Evolutionary conservation across 2,329 filamentous ascomycete species (phyloP), one percentile per base, ranked within the genome.

Genomic region (Neofusicoccum sp.): DNA sequence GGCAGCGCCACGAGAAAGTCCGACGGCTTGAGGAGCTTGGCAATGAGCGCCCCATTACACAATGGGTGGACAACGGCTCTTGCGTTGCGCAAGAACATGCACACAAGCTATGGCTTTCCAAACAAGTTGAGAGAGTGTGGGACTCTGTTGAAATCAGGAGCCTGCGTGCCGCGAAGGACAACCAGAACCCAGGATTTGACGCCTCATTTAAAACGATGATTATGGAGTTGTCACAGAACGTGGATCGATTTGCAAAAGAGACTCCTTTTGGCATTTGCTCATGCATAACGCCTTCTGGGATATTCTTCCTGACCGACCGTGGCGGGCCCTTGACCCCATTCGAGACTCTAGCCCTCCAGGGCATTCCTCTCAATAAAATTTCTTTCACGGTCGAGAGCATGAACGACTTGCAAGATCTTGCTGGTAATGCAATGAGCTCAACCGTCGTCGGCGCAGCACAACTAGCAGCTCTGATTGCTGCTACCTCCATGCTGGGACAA

Each of bases 391-490:
- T 81, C 7, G 86, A 93, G 66, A 82, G 80, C 0, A 53, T 76
- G 31, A 63, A 69, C 1, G 73, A 92, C 16, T 76, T 90, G 2
- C 84, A 87, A 63, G 85, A 91, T 64, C 76, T 93, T 2, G 89
- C 88, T 1, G 90, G 90, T 0, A 93, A 95, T 70, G 90, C 90
- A 0, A 93, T 93, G 90, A 86, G 84, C 1, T 85, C 85, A 0
- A 89, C 89, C 0, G 87, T 91, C 0, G 84, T 92, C 8, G 88
- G 86, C 2, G 79, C 83, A 1, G 82, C 84, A 0, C 80, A 89
- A 1, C 67, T 90, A 1, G 77, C 84, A 1, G 81, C 84, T 0
- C 71, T 93, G 1, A 80, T 86, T 38, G 69, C 72, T 26, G 71
- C 64, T 60, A 48, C 14, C 3, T 28, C 28, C 11, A 11, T 49